phyloP scores from a whole-genome alignment of 345 rosid genomes.

The Aurinia saxatilis region DNA sequence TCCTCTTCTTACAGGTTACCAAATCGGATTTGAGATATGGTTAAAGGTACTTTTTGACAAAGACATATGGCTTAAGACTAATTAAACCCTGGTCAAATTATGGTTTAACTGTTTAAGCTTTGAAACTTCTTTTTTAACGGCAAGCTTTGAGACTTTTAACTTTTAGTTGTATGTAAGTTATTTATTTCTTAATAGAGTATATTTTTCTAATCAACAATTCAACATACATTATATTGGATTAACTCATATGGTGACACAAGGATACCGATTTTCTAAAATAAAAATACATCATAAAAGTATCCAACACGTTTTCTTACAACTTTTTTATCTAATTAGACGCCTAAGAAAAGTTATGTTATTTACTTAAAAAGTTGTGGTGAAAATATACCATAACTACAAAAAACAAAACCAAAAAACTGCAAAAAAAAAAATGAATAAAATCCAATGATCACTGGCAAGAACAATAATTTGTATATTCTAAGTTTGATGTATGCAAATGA shows the following conservation, averaged over 20 bases:
- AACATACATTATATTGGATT: too few relatives aligned
- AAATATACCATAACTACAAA: neutral
- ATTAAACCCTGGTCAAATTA: neutral
- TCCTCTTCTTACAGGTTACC: neutral
- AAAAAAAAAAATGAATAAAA: neutral
- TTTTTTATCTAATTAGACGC: too few relatives aligned
- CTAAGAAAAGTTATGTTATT: too few relatives aligned
- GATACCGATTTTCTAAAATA: neutral
- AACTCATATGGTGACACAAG: too few relatives aligned
- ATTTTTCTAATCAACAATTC: too few relatives aligned
- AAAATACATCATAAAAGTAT: neutral
- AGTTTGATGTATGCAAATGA: neutral
- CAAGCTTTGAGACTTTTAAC: too few relatives aligned
- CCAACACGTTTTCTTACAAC: neutral
- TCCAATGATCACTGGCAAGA: neutral
- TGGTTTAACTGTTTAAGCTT: neutral
- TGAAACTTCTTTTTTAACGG: too few relatives aligned
- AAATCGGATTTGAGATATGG: neutral
- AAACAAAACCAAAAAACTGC: neutral
- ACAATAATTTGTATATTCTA: neutral
- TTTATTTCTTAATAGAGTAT: too few relatives aligned
- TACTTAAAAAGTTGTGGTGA: too few relatives aligned
- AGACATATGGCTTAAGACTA: neutral
- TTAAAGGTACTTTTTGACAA: neutral
- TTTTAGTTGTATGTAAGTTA: too few relatives aligned